Evolutionary conservation across 352 stramenopile genomes (phyloP).

Genomic region (Pythium aphanidermatum): DNA sequence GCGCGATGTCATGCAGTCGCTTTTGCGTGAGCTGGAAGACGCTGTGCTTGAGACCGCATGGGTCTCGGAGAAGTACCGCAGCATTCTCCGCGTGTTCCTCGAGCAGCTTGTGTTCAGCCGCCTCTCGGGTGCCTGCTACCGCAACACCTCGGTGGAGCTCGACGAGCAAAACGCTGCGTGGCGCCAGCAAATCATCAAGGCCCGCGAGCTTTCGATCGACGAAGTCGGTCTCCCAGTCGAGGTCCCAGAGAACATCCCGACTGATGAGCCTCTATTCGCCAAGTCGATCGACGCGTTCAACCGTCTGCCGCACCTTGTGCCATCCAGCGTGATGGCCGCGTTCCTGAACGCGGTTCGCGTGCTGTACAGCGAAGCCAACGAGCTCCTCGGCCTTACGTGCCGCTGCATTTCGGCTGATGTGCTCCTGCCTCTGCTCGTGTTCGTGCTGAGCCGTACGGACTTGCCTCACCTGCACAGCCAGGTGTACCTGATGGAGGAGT

Average conservation of each 20-base stretch:
- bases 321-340: constrained; percentile 48
- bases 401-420: constrained; percentile 71
- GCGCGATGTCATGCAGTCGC: constrained; percentile 62
- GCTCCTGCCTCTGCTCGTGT: constrained; percentile 68
- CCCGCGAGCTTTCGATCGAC: constrained; percentile 32
- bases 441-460: constrained; percentile 58
- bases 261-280: constrained; percentile 18
- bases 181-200: constrained; percentile 46
- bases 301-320: constrained; percentile 60
- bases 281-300: constrained; percentile 68
- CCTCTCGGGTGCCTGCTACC: constrained; percentile 60
- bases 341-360: constrained; percentile 63
- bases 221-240: constrained; percentile 52
- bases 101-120: constrained; percentile 76
- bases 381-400: constrained; percentile 33
- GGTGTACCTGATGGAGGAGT: constrained; percentile 74
- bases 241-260: constrained; percentile 6
- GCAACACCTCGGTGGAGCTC: constrained; percentile 40
- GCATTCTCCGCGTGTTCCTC: constrained; percentile 40
- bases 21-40: constrained; percentile 56
- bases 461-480: constrained; percentile 71
- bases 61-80: constrained; percentile 19
- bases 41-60: constrained; percentile 36
- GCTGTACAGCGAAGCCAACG: constrained; percentile 58
- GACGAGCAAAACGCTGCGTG: constrained; percentile 65